Evolutionary conservation across 164 flowering plant species (phyloP), one percentile per base, ranked within the genome.

Genomic region (Piper longum): DNA sequence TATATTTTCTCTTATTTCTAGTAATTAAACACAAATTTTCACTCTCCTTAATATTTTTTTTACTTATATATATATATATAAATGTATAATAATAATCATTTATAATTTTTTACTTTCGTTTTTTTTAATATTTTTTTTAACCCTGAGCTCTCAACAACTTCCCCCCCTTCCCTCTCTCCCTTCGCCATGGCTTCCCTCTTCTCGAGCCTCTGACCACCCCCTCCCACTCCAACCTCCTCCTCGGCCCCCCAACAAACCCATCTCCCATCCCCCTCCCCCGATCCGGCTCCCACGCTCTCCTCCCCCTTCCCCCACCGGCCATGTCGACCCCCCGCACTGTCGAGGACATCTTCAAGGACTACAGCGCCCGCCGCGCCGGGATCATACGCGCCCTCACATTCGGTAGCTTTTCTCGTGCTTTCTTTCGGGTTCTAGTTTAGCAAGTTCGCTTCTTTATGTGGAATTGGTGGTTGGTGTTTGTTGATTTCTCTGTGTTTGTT

Each of bases 261-360:
- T 48, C 60, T 57, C 13, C 60, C 42, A 36, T 57, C 26, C 12
- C 41, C 42, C 41, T 14, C 16, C 41, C 16, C 13, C 12, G 14
- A 13, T 2, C 26, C 36, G 14, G 41, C 16, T 41, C 36, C 5
- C 41, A 19, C 41, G 13, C 41, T 57, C 60, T 57, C 5, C 41
- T 19, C 60, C 36, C 48, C 16, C 19, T 26, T 3, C 4, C 40
- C 0, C 48, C 41, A 69, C 75, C 81, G 80, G 88, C 80, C 72
- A 85, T 84, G 80, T 79, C 86, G 3, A 78, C 70, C 68, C 91
- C 92, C 6, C 81, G 89, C 51, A 84, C 90, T 16, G 95, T 87
- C 0, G 97, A 90, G 69, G 95, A 87, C 76, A 85, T 87, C 78
- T 87, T 81, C 82, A 87, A 86, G 69, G 97, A 90, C 74, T 87